Base-by-base conservation (phyloP, 148 eudicot species). In the Dysphania ambrosioides region DNA sequence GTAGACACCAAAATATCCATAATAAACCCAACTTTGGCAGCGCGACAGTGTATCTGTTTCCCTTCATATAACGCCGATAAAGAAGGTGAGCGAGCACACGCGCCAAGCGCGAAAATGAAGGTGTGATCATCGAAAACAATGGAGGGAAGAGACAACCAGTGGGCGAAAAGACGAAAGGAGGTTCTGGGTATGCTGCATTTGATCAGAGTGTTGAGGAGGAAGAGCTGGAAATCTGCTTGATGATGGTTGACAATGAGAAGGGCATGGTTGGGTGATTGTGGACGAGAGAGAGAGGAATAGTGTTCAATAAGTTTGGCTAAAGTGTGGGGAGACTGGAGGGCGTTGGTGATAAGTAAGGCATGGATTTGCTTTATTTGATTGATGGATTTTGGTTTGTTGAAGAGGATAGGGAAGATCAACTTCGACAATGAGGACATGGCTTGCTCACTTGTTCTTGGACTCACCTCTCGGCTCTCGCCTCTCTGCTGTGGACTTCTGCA, bases 61-160 rank as follows among this genome's bases (percentile, higher is more conserved):
- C 93, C 93, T 72, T 75, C 89, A 36, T 31, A 80, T 27, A 84
- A 82, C 0, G 73, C 86, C 27, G 82, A 73, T 3, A 34, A 16
- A 13, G 79, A 42, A 32, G 47, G 18, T n/a, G 75, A 77, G 26
- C 93, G 73, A 57, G 91, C 93, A 32, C 90, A 87, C 21, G 91
- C 93, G 7, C 89, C 93, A 10, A 87, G 81, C 1, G 82, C 82
- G 31, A 85, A 89, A 72, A 87, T 63, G 79, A 81, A 87, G 16
- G 87, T 84, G 23, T 69, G 74, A 55, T 82, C 82, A 55, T 89
- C 90, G 56, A 84, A 84, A 29, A 30, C 42, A 27, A 77, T 23
- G 42, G 73, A 12, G 5, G 80, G 61, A 44, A 75, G 79, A 0
- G 93, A 84, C 6, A 82, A 80, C 87, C 85, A 87, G 31, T 84